phyloP scores from a whole-genome alignment of 2,329 filamentous ascomycete genomes.

The Pestalotiopsis sp. region DNA sequence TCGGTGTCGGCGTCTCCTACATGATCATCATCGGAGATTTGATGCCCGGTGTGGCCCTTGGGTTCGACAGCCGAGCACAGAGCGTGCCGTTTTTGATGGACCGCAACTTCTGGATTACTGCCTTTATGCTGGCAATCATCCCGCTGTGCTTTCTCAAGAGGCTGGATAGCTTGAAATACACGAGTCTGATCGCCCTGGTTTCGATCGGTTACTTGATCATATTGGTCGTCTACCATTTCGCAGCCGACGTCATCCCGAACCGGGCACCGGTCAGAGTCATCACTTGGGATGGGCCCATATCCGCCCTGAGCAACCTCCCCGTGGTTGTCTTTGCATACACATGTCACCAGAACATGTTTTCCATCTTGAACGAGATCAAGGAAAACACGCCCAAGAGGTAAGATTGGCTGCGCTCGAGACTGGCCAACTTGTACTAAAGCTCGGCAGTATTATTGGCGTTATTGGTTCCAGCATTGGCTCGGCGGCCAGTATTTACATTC shows the following conservation, averaged over 20 bases:
- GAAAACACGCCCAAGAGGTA: conserved; percentile 70
- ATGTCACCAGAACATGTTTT: conserved; percentile 99
- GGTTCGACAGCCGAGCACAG: conserved; percentile 67
- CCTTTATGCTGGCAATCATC: conserved; percentile 95
- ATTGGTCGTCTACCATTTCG: conserved; percentile 89
- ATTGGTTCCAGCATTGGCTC: conserved; percentile 83
- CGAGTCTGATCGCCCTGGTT: conserved; percentile 84
- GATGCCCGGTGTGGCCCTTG: conserved; percentile 90
- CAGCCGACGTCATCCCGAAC: conserved; percentile 72
- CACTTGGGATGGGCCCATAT: conserved; percentile 75
- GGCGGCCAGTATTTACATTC: conserved; percentile 81
- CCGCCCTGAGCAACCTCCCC: conserved; percentile 81
- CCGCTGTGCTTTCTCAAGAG: conserved; percentile 89
- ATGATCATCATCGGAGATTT: conserved; percentile 98
- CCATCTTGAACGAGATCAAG: conserved; percentile 90
- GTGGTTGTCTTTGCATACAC: conserved; percentile 99
- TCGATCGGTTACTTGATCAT: conserved; percentile 95
- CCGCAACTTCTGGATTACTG: conserved; percentile 95
- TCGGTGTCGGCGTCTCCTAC: conserved; percentile 95
- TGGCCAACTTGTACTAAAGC: conserved; percentile 14
- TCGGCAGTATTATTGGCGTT: conserved; percentile 70
- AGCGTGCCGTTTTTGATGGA: conserved; percentile 77
- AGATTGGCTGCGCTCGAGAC: conserved; percentile 2
- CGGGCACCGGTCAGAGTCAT: conserved; percentile 75
- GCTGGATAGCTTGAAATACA: conserved; percentile 96